phyloP scores from a whole-genome alignment of 2,329 filamentous ascomycete species.

The Allantophomopsis cytisporea region DNA sequence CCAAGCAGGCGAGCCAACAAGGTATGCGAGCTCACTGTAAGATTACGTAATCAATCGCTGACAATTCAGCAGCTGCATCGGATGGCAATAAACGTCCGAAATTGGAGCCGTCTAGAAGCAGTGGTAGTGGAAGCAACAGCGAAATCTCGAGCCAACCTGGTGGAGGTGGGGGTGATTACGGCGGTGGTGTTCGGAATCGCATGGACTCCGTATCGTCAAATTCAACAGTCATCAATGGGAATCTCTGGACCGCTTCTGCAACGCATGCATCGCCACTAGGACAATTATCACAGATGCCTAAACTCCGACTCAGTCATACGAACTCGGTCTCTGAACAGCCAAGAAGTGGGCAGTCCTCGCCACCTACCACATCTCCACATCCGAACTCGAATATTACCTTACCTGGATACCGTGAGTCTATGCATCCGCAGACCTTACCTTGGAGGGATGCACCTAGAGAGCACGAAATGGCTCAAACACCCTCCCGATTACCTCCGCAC shows the following conservation, averaged over 20 bases:
- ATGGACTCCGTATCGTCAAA: too few relatives aligned
- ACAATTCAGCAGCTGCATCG: conserved; percentile 6
- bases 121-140: conserved; percentile 10
- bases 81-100: conserved; percentile 17
- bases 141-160: conserved; percentile 6
- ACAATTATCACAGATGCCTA: conserved; percentile 4
- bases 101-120: conserved; percentile 14
- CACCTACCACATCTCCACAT: conserved; percentile 7
- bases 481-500: conserved; percentile 1
- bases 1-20: conserved; percentile 50
- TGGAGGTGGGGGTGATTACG: not conserved
- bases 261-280: conserved; percentile 4
- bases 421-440: conserved; percentile 9
- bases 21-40: conserved; percentile 21
- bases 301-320: conserved; percentile 3
- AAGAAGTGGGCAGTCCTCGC: conserved; percentile 6
- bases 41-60: not conserved
- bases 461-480: conserved; percentile 3
- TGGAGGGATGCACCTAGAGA: conserved; percentile 15
- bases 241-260: conserved; percentile 9
- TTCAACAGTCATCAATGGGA: too few relatives aligned
- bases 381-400: conserved; percentile 3
- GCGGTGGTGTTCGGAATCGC: too few relatives aligned
- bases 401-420: conserved; percentile 18
- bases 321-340: too few relatives aligned